A percentile compares a stretch with the other conserved stretches of the same genome.
Evolutionary conservation across 306 rosid species (phyloP).

Genomic region (Cicer cuneatum): DNA sequence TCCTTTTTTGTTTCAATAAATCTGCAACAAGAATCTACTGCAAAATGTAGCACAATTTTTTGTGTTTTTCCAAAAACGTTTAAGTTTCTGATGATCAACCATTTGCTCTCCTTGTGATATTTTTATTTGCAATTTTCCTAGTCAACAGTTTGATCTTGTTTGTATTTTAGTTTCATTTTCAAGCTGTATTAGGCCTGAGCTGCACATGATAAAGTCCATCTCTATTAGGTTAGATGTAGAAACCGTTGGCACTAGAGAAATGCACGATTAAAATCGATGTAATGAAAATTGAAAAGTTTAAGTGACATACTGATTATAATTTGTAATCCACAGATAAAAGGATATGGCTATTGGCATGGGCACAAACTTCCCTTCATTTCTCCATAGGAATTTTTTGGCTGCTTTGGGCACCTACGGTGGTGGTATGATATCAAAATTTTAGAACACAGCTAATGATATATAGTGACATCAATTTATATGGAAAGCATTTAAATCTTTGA

Average conservation of each 20-base stretch:
- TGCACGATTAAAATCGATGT: slow-evolving; percentile 17
- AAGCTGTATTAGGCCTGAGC: slow-evolving; percentile 21
- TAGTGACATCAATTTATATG: slow-evolving; percentile 7
- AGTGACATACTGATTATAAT: slow-evolving; percentile 41
- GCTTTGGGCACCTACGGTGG: slow-evolving; percentile 96
- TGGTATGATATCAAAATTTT: slow-evolving; percentile 65
- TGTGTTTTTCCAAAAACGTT: neutral
- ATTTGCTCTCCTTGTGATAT: slow-evolving; percentile 11
- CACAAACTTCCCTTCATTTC: slow-evolving; percentile 90
- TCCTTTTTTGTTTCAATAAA: slow-evolving; percentile 35
- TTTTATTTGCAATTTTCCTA: neutral
- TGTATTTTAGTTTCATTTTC: slow-evolving; percentile 38
- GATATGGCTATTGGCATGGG: slow-evolving; percentile 88
- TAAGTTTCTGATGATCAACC: slow-evolving; percentile 14
- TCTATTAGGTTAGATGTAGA: slow-evolving; percentile 22
- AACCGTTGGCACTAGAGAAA: slow-evolving; percentile 28
- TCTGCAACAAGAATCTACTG: slow-evolving; percentile 28
- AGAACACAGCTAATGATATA: slow-evolving; percentile 28
- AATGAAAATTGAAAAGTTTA: slow-evolving; percentile 31
- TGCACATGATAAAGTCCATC: slow-evolving; percentile 36
- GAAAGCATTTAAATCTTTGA: slow-evolving; percentile 30
- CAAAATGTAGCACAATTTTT: neutral
- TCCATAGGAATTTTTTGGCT: slow-evolving; percentile 83
- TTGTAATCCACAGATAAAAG: slow-evolving; percentile 83
- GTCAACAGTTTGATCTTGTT: slow-evolving; percentile 28